Evolutionary conservation across 768 basidiomycete genomes (phyloP).

Genomic region (Hericium coralloides): DNA sequence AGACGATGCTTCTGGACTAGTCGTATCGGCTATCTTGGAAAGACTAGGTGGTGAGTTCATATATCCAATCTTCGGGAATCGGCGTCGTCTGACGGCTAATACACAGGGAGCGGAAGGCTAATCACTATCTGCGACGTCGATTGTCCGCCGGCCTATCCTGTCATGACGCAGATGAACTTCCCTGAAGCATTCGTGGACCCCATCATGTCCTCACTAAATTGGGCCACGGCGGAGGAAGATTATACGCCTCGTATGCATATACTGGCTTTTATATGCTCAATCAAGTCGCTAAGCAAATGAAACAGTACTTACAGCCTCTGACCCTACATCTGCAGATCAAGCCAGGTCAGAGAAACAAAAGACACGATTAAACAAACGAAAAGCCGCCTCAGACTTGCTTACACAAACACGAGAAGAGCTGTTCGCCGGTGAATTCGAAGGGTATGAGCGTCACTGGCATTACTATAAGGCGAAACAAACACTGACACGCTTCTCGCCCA

Average conservation of each 20-base stretch:
- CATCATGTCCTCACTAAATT: conserved; percentile 69
- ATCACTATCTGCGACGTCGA: conserved; percentile 84
- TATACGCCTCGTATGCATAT: conserved; percentile 51
- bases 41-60: conserved; percentile 64
- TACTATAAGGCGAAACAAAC: not conserved
- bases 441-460: conserved; percentile 36
- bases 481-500: conserved; percentile 19
- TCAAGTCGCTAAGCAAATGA: conserved; percentile 6
- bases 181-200: conserved; percentile 39
- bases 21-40: conserved; percentile 80
- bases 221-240: conserved; percentile 79
- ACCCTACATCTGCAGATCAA: conserved; percentile 41
- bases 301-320: conserved; percentile 51
- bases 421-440: conserved; percentile 84
- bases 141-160: conserved; percentile 86
- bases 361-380: conserved; percentile 66
- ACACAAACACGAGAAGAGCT: conserved; percentile 65
- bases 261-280: not conserved
- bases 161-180: conserved; percentile 84
- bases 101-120: conserved; percentile 66
- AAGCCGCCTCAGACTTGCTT: conserved; percentile 54
- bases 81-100: not conserved
- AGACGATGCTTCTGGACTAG: conserved; percentile 84
- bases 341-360: conserved; percentile 68
- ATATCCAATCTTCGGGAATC: not conserved